phyloP scores from a whole-genome alignment of 768 basidiomycete genomes.

The Tubosaeta brunneosetosa region DNA sequence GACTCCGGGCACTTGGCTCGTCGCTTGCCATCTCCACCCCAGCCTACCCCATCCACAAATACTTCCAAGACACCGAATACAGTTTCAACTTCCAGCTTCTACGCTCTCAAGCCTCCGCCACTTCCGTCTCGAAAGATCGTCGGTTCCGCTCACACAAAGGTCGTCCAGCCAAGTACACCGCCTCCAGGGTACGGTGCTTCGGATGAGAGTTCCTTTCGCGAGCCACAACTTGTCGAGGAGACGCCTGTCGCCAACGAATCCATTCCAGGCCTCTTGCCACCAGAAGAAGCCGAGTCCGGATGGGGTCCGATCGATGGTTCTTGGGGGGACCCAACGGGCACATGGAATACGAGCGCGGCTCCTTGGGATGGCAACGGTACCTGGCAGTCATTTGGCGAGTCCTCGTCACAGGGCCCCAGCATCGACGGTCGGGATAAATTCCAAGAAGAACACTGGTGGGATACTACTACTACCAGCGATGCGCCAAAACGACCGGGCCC shows the following conservation, averaged over 20 bases:
- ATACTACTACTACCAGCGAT: slow-evolving; percentile 43
- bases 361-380: slow-evolving; percentile 23
- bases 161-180: slow-evolving; percentile 25
- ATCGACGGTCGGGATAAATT: slow-evolving; percentile 58
- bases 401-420: slow-evolving; percentile 28
- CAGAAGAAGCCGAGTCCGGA: slow-evolving; percentile 23
- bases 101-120: slow-evolving; percentile 33
- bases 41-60: slow-evolving; percentile 36
- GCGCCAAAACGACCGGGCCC: slow-evolving; percentile 55
- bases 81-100: slow-evolving; percentile 27
- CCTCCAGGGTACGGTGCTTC: slow-evolving; percentile 24
- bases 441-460: slow-evolving; percentile 73
- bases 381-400: slow-evolving; percentile 24
- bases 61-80: slow-evolving; percentile 25
- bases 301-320: slow-evolving; percentile 14
- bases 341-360: slow-evolving; percentile 19
- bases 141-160: slow-evolving; percentile 37
- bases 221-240: slow-evolving; percentile 52
- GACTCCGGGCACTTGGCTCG: slow-evolving; percentile 37
- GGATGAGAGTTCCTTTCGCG: slow-evolving; percentile 38
- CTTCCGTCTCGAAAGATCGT: slow-evolving; percentile 31
- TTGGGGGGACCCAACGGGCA: slow-evolving; percentile 16
- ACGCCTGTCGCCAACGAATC: slow-evolving; percentile 34
- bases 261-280: slow-evolving; percentile 36
- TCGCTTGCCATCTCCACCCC: slow-evolving; percentile 36